Base-by-base conservation (phyloP, 208 protist genomes). In the Leishmania martiniquensis region DNA sequence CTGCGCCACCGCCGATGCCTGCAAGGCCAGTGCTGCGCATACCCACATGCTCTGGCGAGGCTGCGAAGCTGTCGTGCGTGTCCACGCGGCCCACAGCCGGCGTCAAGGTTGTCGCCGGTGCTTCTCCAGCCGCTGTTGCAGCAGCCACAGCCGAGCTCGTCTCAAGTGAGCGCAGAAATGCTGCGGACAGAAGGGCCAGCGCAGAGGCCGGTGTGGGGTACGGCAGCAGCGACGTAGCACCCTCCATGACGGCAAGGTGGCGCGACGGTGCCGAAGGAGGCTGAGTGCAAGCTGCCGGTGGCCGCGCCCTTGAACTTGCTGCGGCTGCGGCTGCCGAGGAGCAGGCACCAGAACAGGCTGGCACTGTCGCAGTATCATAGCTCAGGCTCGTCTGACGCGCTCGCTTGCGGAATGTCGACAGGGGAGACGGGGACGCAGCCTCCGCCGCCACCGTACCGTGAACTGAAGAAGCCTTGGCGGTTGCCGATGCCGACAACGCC, bases 171-270 rank as follows among this genome's bases (percentile, higher is more conserved):
- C 47, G 39, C 2, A 70, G 68, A 66, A 91, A 91, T 1, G 37
- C 7, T 0, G 59, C 9, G 7, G 88, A 88, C 25, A 89, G 85
- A n/a, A 92, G 77, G 6, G 76, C 54, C 37, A 79, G n/a, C 7
- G 86, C 84, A 5, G 84, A 85, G 17, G 63, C 39, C 2, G 44
- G 49, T 1, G 84, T 91, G 4, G 91, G 89, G 81, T 93, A 93
- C 9, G 86, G 81, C 49, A 93, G 77, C 12, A 89, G 34, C n/a
- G 81, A 81, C 1, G 57, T 13, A 1, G 60, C 59, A 0, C 77
- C 78, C 44, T 80, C 77, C 34, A 74, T 22, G 1, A 77, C 77
- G 13, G 71, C 62, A 7, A 81, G 3, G n/a, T 42, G 71, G 2
- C 70, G 70, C 39, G 77, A 25, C 20, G 54, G 60, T 34, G 44